phyloP scores from a whole-genome alignment of 768 basidiomycete genomes.

The Neoboletus subvelutipes region DNA sequence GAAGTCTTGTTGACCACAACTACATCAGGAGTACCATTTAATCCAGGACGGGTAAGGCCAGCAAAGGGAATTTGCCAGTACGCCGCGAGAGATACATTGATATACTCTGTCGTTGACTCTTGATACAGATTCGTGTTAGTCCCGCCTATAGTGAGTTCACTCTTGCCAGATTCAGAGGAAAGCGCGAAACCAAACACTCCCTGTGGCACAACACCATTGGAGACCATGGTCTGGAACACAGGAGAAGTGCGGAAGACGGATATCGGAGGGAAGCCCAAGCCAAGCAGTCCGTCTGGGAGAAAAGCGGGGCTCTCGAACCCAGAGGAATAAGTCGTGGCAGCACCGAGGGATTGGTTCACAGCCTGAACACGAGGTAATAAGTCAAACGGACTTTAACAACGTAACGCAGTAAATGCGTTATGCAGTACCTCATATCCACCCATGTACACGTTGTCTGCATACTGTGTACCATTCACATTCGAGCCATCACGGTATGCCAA shows the following conservation, averaged over 20 bases:
- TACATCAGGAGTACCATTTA: conserved; percentile 19
- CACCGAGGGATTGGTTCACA: conserved; percentile 42
- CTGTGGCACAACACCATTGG: conserved; percentile 32
- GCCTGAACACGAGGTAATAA: conserved; percentile 25
- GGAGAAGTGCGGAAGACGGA: conserved; percentile 37
- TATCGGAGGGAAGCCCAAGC: conserved; percentile 41
- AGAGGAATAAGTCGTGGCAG: conserved; percentile 39
- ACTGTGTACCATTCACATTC: conserved; percentile 38
- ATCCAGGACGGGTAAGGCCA: conserved; percentile 26
- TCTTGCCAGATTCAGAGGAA: conserved; percentile 35
- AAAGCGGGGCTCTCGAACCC: conserved; percentile 29
- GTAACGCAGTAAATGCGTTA: conserved; percentile 10
- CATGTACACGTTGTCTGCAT: conserved; percentile 43
- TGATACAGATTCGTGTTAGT: conserved; percentile 46
- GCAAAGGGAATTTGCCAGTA: conserved; percentile 41
- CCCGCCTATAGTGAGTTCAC: conserved; percentile 60
- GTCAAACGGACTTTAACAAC: neutral
- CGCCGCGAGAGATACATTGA: conserved; percentile 29
- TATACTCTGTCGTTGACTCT: conserved; percentile 40
- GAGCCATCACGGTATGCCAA: conserved; percentile 42
- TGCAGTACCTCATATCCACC: conserved; percentile 35
- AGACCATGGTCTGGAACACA: conserved; percentile 46
- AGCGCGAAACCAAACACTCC: conserved; percentile 52
- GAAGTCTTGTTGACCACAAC: conserved; percentile 25
- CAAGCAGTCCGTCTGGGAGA: conserved; percentile 42